Evolutionary conservation across 495 filamentous ascomycete species (phyloP).

Genomic region (Penicillium maclennaniae): DNA sequence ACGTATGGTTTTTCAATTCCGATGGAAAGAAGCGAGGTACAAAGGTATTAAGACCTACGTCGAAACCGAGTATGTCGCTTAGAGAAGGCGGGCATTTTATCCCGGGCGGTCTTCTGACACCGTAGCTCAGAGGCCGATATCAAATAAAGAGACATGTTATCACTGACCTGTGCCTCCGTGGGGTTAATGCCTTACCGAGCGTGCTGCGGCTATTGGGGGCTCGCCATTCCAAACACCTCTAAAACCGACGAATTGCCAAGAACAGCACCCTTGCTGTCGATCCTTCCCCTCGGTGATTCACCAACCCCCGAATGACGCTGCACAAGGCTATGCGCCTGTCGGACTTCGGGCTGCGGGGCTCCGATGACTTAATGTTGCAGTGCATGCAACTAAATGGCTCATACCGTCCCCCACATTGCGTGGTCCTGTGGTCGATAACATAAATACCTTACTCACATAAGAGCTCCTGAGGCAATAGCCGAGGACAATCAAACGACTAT

Average conservation of each 20-base stretch:
- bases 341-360: background rate
- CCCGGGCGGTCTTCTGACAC: too few relatives aligned
- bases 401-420: background rate
- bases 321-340: background rate
- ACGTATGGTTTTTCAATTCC: too few relatives aligned
- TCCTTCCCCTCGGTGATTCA: constrained; percentile 7
- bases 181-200: too few relatives aligned
- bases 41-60: too few relatives aligned
- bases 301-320: constrained; percentile 4
- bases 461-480: background rate
- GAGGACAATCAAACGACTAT: background rate
- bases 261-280: background rate
- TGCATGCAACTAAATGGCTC: background rate
- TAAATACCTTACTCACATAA: background rate
- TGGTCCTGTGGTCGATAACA: background rate
- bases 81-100: too few relatives aligned
- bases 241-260: background rate
- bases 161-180: too few relatives aligned
- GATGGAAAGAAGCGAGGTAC: too few relatives aligned
- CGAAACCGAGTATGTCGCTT: too few relatives aligned
- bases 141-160: too few relatives aligned
- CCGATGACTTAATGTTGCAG: background rate
- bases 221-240: background rate
- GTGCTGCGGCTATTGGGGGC: too few relatives aligned
- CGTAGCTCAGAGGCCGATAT: too few relatives aligned